A percentile compares a stretch with the other conserved stretches of the same genome.
phyloP scores from a whole-genome alignment of 257 asterid genomes.

The Rauvolfia tetraphylla region DNA sequence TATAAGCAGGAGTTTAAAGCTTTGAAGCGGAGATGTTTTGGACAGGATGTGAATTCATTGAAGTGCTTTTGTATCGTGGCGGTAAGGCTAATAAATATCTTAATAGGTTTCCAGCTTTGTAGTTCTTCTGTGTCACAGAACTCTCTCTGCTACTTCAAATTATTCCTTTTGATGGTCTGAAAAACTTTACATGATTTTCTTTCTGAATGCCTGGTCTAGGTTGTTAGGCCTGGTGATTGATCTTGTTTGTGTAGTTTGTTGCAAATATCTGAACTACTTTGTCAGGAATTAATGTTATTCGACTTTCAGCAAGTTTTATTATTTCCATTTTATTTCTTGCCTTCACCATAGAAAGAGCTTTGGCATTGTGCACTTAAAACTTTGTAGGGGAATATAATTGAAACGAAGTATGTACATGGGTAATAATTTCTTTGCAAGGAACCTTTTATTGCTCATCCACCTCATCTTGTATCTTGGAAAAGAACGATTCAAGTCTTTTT shows the following conservation, averaged over 20 bases:
- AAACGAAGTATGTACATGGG: neutral
- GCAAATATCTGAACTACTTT: neutral
- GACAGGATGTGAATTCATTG: constrained; percentile 72
- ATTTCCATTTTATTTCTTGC: neutral
- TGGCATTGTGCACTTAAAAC: neutral
- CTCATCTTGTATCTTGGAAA: neutral
- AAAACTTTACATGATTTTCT: neutral
- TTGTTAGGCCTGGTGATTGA: neutral
- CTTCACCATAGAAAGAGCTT: neutral
- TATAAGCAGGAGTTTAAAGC: constrained; percentile 79
- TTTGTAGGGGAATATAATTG: neutral
- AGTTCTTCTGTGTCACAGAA: neutral
- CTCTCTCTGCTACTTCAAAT: neutral
- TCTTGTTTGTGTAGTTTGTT: too few species aligned
- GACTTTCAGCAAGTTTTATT: neutral
- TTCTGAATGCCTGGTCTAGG: neutral
- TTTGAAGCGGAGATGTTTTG: constrained; percentile 72
- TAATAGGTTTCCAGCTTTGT: constrained; percentile 4
- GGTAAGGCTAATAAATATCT: constrained; percentile 39
- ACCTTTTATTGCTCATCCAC: neutral
- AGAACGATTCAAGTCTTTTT: neutral
- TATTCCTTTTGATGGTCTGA: constrained; percentile 1
- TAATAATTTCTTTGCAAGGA: neutral
- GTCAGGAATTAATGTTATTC: neutral
- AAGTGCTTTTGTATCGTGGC: constrained; percentile 88